These are phyloP conservation scores for Fraxinus albicans DNA, from an alignment of 305 asterid species.

Conservation along the genomic window DNA sequence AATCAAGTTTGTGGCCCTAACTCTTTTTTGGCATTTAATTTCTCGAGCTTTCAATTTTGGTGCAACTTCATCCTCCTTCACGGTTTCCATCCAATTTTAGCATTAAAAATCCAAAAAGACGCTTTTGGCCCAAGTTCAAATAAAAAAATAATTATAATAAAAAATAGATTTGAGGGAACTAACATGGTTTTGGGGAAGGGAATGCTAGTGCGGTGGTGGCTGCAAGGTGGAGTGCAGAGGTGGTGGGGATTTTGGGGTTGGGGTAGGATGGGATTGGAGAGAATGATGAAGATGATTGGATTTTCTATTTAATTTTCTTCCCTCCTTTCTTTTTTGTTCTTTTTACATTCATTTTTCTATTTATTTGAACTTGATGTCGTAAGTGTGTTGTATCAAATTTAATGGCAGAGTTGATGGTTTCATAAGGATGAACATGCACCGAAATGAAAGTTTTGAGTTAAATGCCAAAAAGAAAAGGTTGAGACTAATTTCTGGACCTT, in stretches of 20 bases:
- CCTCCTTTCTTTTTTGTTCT: not conserved
- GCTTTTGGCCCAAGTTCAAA: not conserved
- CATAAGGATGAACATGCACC: not conserved
- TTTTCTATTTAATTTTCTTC: not conserved
- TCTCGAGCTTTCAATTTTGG: not conserved
- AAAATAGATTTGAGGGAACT: not conserved
- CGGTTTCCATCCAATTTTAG: not conserved
- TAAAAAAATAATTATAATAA: not conserved
- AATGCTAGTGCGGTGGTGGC: not conserved
- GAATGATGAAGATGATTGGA: not conserved
- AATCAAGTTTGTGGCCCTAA: not conserved
- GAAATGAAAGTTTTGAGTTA: not conserved
- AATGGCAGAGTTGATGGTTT: not conserved
- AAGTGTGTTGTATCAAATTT: not conserved
- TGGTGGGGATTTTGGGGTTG: not conserved
- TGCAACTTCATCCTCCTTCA: not conserved
- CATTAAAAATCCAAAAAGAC: not conserved
- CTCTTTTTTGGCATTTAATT: not conserved
- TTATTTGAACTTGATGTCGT: not conserved
- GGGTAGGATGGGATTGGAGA: not conserved
- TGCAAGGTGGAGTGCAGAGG: not conserved
- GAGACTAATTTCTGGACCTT: not conserved
- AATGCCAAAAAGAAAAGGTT: not conserved
- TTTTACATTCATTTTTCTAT: not conserved
- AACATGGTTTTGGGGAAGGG: not conserved